phyloP scores from a whole-genome alignment of 371 early-diverging fungal species.

The Conidiobolus incongruus region DNA sequence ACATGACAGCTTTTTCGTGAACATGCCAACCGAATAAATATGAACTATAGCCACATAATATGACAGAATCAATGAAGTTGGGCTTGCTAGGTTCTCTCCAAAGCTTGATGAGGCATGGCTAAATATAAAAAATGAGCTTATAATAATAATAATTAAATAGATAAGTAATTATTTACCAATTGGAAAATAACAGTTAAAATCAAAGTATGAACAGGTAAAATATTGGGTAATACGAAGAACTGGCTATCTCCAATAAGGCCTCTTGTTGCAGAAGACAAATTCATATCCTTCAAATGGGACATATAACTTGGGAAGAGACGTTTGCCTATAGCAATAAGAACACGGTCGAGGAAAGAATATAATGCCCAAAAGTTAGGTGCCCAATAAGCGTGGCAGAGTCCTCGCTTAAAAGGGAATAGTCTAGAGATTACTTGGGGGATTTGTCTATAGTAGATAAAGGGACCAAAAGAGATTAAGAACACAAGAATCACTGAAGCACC shows the following conservation, averaged over 20 bases:
- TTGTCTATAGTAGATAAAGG: slow-evolving; percentile 43
- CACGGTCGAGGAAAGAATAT: slow-evolving; percentile 63
- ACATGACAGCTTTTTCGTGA: slow-evolving; percentile 87
- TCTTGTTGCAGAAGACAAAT: slow-evolving; percentile 73
- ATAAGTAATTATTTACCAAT: slow-evolving; percentile 18
- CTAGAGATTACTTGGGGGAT: slow-evolving; percentile 56
- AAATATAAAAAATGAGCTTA: neutral
- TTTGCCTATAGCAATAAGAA: slow-evolving; percentile 29
- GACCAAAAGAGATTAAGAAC: slow-evolving; percentile 60
- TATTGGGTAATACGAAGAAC: slow-evolving; percentile 56
- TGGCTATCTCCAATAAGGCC: slow-evolving; percentile 78
- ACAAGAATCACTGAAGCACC: slow-evolving; percentile 39
- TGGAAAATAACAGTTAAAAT: slow-evolving; percentile 47
- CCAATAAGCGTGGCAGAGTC: slow-evolving; percentile 91
- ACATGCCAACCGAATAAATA: slow-evolving; percentile 96
- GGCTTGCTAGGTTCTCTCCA: slow-evolving; percentile 40
- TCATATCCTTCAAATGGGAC: slow-evolving; percentile 17
- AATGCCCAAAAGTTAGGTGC: slow-evolving; percentile 95
- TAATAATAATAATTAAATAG: neutral
- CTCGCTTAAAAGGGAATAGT: slow-evolving; percentile 90
- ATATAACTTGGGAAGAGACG: slow-evolving; percentile 15
- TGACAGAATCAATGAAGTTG: slow-evolving; percentile 48
- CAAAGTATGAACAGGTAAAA: slow-evolving; percentile 52
- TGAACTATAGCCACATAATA: slow-evolving; percentile 64
- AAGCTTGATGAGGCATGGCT: slow-evolving; percentile 14